Evolutionary conservation across 345 rosid genomes (phyloP).

Genomic region (Barbarea vulgaris): DNA sequence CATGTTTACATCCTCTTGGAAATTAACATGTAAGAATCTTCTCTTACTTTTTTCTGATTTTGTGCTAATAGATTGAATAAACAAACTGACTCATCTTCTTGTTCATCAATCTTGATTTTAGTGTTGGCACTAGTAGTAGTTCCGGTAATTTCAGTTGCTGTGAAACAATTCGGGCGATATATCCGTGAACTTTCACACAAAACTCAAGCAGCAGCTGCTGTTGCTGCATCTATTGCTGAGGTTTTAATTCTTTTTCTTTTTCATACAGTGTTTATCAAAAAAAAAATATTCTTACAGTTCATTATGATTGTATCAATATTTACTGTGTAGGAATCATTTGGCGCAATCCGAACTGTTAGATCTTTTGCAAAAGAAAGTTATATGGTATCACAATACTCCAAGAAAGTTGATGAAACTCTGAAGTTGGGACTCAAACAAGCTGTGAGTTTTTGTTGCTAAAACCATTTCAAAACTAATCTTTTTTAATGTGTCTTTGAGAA

Average conservation of each 20-base stretch:
- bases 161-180: slow-evolving; percentile 70
- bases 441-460: slow-evolving; percentile 48
- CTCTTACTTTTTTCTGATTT: not conserved
- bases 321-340: slow-evolving; percentile 78
- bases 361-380: slow-evolving; percentile 85
- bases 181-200: slow-evolving; percentile 89
- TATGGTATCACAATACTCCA: slow-evolving; percentile 68
- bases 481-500: slow-evolving; percentile 44
- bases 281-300: not conserved
- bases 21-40: slow-evolving; percentile 53
- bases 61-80: not conserved
- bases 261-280: not conserved
- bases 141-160: slow-evolving; percentile 76
- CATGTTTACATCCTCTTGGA: slow-evolving; percentile 74
- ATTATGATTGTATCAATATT: not conserved
- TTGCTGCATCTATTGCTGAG: slow-evolving; percentile 95
- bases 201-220: slow-evolving; percentile 98
- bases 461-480: not conserved
- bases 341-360: slow-evolving; percentile 93
- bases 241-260: slow-evolving; percentile 36
- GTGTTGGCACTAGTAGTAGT: slow-evolving; percentile 89
- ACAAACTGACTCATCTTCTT: slow-evolving; percentile 9
- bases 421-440: slow-evolving; percentile 89
- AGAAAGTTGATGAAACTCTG: slow-evolving; percentile 87
- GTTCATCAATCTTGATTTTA: slow-evolving; percentile 33